These are phyloP conservation scores for Rhinocladiella mackenziei DNA, from an alignment of 2,329 filamentous ascomycete species.

Conservation along the genomic window DNA sequence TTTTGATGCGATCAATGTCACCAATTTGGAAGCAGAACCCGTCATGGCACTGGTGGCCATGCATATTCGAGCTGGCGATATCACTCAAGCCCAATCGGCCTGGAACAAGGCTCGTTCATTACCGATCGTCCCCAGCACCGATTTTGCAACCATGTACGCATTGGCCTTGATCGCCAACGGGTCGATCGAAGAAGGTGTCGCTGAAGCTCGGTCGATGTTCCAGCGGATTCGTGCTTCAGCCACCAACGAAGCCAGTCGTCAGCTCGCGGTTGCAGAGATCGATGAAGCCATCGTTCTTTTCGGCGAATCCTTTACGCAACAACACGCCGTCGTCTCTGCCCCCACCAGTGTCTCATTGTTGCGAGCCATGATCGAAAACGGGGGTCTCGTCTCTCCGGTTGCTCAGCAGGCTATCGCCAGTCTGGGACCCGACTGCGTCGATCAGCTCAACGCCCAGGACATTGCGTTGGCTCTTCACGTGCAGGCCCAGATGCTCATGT, in stretches of 20 bases:
- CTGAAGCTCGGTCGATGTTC: slow-evolving; percentile 81
- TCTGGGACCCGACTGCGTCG: slow-evolving; percentile 57
- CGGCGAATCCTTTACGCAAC: slow-evolving; percentile 54
- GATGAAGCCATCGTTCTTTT: slow-evolving; percentile 78
- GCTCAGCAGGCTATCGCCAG: slow-evolving; percentile 59
- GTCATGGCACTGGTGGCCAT: slow-evolving; percentile 82
- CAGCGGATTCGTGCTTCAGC: slow-evolving; percentile 67
- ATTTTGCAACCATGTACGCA: slow-evolving; percentile 83
- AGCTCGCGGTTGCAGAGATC: slow-evolving; percentile 69
- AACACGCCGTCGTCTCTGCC: slow-evolving; percentile 49
- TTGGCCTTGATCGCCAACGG: slow-evolving; percentile 83
- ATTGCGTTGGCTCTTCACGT: slow-evolving; percentile 60
- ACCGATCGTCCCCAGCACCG: slow-evolving; percentile 39
- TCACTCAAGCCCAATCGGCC: slow-evolving; percentile 70
- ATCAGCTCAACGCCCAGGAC: slow-evolving; percentile 49
- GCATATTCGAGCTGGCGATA: slow-evolving; percentile 76
- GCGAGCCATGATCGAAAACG: slow-evolving; percentile 64
- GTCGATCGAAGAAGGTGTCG: slow-evolving; percentile 74
- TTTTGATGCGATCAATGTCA: slow-evolving; percentile 54
- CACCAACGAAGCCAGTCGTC: slow-evolving; percentile 40
- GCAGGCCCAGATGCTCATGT: slow-evolving; percentile 49
- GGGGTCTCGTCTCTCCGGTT: slow-evolving; percentile 56
- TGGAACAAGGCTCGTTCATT: slow-evolving; percentile 69
- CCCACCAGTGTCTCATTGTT: slow-evolving; percentile 57
- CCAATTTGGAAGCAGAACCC: slow-evolving; percentile 50